Conservation (phyloP, 2,329 filamentous ascomycete species). For the Venturia asperata region DNA sequence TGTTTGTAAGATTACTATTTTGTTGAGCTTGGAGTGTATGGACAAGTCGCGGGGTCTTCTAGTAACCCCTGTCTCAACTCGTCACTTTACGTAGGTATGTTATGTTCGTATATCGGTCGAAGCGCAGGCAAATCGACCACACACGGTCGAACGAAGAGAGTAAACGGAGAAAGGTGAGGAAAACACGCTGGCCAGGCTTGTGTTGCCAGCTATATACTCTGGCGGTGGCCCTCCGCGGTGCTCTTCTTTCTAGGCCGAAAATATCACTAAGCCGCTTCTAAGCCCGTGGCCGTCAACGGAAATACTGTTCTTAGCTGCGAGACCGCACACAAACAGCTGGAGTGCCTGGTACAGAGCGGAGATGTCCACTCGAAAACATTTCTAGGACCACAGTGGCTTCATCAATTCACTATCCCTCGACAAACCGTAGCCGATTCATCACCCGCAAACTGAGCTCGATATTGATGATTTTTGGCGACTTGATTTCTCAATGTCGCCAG, state of each 20-base stretch:
- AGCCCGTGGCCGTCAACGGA: conserved; percentile 7
- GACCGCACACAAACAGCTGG: background rate
- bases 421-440: too few species aligned
- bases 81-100: background rate
- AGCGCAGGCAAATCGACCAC: background rate
- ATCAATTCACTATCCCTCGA: too few species aligned
- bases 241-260: background rate
- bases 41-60: background rate
- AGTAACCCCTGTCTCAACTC: background rate
- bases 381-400: background rate
- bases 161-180: background rate
- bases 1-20: conserved; percentile 1
- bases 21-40: background rate
- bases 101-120: background rate
- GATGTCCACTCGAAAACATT: background rate
- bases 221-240: too few species aligned
- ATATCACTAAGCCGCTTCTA: conserved; percentile 11
- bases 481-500: too few species aligned
- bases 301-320: background rate
- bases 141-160: background rate
- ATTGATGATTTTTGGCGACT: too few species aligned
- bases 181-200: background rate
- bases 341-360: too few species aligned
- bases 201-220: conserved; percentile 5
- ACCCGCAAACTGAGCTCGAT: too few species aligned